Conservation (phyloP, 2,329 filamentous ascomycete species). For the Pseudocercospora ulei region DNA sequence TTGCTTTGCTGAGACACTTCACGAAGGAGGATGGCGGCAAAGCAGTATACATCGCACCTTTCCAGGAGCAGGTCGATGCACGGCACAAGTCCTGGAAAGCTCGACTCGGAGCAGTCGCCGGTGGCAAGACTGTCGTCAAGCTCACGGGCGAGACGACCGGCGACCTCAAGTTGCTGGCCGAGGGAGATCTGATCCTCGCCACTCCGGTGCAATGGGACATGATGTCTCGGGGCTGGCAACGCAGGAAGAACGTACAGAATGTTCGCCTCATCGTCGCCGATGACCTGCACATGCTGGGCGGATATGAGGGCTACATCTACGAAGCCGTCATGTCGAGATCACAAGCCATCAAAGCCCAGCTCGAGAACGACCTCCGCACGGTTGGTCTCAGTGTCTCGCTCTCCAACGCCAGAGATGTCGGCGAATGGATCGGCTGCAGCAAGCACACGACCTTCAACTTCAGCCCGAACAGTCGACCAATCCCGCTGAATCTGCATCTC, state of each 20-base stretch:
- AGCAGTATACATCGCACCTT: conserved; percentile 87
- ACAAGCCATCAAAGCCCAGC: conserved; percentile 87
- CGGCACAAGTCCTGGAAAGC: conserved; percentile 76
- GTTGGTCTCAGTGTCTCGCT: conserved; percentile 84
- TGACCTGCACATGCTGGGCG: conserved; percentile 86
- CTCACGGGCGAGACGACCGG: conserved; percentile 85
- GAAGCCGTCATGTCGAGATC: conserved; percentile 96
- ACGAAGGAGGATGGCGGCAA: conserved; percentile 59
- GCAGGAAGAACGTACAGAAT: conserved; percentile 86
- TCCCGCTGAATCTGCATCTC: conserved; percentile 85
- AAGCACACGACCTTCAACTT: conserved; percentile 99
- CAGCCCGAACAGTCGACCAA: conserved; percentile 77
- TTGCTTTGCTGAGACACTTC: conserved; percentile 85
- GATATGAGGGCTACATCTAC: conserved; percentile 77
- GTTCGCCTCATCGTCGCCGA: conserved; percentile 90
- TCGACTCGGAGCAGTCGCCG: conserved; percentile 59
- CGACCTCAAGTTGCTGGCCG: conserved; percentile 79
- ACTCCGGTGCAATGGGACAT: conserved; percentile 95
- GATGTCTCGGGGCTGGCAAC: conserved; percentile 89
- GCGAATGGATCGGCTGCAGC: conserved; percentile 94
- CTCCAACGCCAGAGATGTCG: conserved; percentile 84
- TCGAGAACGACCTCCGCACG: conserved; percentile 74
- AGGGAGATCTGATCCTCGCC: conserved; percentile 79
- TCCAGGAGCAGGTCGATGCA: conserved; percentile 82
- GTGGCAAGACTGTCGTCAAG: conserved; percentile 84